A percentile compares a stretch with the other conserved stretches of the same genome.
Evolutionary conservation across 2,329 filamentous ascomycete species (phyloP).

Genomic region (Calonectria multiphialidica): DNA sequence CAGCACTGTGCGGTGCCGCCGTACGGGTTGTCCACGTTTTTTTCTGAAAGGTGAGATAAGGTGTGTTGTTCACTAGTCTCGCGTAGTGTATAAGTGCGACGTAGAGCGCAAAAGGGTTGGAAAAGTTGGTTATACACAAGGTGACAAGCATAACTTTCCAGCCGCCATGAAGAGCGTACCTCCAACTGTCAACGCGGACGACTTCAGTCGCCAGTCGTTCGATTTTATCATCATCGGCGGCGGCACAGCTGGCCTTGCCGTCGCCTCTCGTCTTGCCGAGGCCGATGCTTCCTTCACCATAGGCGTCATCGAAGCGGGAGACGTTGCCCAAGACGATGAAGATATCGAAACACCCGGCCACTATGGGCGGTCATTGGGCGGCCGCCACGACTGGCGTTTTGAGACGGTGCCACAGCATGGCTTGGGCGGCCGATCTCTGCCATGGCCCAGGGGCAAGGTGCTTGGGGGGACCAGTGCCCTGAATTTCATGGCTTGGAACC

Average conservation of each 20-base stretch:
- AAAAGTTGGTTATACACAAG: not conserved
- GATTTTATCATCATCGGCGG: conserved; percentile 63
- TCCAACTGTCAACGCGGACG: conserved; percentile 23
- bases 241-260: conserved; percentile 65
- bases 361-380: conserved; percentile 51
- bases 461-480: conserved; percentile 74
- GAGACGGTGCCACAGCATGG: conserved; percentile 53
- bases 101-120: not conserved
- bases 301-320: conserved; percentile 49
- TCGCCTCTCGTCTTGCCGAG: conserved; percentile 62
- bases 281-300: conserved; percentile 45
- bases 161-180: conserved; percentile 22
- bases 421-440: conserved; percentile 53
- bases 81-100: conserved; percentile 15
- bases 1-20: not conserved
- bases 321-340: conserved; percentile 44
- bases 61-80: not conserved
- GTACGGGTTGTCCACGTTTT: not conserved
- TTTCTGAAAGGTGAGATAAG: not conserved
- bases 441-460: conserved; percentile 60
- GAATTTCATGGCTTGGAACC: conserved; percentile 69
- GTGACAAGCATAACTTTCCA: not conserved
- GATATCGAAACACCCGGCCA: conserved; percentile 55
- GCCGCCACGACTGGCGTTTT: conserved; percentile 56
- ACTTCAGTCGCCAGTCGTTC: conserved; percentile 42